Evolutionary conservation across 2,329 filamentous ascomycete species (phyloP), one percentile per base, ranked within the genome.

Genomic region (Alternaria sp.): DNA sequence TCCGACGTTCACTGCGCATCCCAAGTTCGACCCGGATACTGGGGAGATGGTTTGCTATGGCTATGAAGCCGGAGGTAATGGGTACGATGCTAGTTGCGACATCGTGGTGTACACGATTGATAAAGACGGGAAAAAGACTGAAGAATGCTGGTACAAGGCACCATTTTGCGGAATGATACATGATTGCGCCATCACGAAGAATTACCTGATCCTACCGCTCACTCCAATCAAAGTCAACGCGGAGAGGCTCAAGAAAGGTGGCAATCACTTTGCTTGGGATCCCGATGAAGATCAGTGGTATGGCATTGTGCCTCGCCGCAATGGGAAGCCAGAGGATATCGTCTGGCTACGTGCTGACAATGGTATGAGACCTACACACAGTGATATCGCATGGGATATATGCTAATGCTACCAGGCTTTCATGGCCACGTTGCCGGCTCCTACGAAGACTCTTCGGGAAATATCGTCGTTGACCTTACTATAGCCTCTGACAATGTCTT

Each of bases 261-360:
- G 78, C 4, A 77, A 80, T 51, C 76, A 80, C 53, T 81, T 79
- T 64, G 77, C 78, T 0, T 81, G 76, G 76, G 73, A 78, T 47
- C 82, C 84, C 0, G 75, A 84, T 3, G 84, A 86, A 68, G 84
- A 86, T 65, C 84, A 86, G 67, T 83, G 81, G 74, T 87, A 86
- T 62, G 85, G 83, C 0, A 76, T 87, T 14, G 83, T 86, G 3
- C 84, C 84, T 3, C 77, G 85, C 7, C 72, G 81, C 3, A 81
- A 81, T 3, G 84, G 80, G 0, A 85, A 83, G 63, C 78, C 81
- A 0, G 83, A 84, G 61, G 85, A 87, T 69, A 83, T 86, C 42
- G 73, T 82, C 1, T 86, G 84, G 84, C 79, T 85, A 51, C 70
- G 82, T 26, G 81, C 82, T 8, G 81, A 83, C 49, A 86, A 86